Evolutionary conservation across 2,329 filamentous ascomycete species (phyloP), one percentile per base, ranked within the genome.

Genomic region (Epichloe aotearoae): DNA sequence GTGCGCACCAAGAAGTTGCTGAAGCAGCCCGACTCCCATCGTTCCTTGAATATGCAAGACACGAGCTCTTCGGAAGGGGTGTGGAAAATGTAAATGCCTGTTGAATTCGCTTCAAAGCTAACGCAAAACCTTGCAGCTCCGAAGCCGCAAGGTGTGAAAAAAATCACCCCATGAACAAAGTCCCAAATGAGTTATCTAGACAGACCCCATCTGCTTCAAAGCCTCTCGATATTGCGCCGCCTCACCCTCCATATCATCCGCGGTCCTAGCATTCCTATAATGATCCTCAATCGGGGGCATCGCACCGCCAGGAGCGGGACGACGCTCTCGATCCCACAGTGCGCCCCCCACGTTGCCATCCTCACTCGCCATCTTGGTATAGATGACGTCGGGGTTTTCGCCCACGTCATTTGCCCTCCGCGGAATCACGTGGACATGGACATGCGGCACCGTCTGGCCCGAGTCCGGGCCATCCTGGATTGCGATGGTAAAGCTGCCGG

Each of bases 381-480:
- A 97, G 48, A 98, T 77, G 53, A 79, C 80, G 67, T 95, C 90
- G 5, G 64, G 63, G 49, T 53, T 62, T 3, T 52, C 52, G 34
- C 56, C 71, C 63, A 65, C 75, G 63, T 81, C 74, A 39, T 82
- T 26, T 3, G 46, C 76, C 52, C 70, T 72, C 52, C 90, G 73
- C 19, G 90, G 90, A 50, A 96, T 91, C 46, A 96, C 79, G 70
- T 98, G 93, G 26, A 89, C 86, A 69, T 98, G 93, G 14, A 96
- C 82, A 69, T 98, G 93, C 8, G 88, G 76, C 43, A 98, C 91
- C 52, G 88, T 95, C 76, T 98, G 93, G 0, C 93, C 93, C 1
- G 93, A 88, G 53, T 89, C 88, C 34, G 75, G 72, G 19, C 93
- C 93, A 66, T 98, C 93, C 66, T 98, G 93, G n/a, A 98, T 78